Conservation (phyloP, 371 early-diverging fungal species). For the Mortierella sp. region DNA sequence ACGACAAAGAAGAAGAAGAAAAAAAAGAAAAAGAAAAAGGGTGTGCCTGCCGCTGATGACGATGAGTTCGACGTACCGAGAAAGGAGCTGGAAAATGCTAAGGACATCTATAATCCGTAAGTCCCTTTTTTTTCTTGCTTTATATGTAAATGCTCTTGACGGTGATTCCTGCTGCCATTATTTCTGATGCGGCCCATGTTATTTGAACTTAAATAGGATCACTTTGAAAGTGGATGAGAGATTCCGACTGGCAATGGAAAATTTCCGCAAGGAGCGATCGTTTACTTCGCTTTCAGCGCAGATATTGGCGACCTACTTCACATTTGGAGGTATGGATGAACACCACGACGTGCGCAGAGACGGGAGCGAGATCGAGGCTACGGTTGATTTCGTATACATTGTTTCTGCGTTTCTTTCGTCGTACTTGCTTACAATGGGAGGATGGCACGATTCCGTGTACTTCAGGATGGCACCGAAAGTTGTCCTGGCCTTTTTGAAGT, state of each 20-base stretch:
- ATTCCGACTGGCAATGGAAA: conserved; percentile 41
- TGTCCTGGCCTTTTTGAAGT: conserved; percentile 24
- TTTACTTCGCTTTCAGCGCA: conserved; percentile 17
- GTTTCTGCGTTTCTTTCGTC: conserved; percentile 36
- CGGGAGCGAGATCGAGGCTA: conserved; percentile 2
- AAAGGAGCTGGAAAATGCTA: neutral
- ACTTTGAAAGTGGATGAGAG: conserved; percentile 17
- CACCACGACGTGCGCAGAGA: conserved; percentile 3
- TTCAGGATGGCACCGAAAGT: conserved; percentile 35
- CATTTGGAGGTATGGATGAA: conserved; percentile 33
- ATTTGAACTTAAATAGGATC: too few relatives aligned
- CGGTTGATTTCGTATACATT: conserved; percentile 33
- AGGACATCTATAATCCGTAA: neutral
- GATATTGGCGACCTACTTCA: conserved; percentile 36
- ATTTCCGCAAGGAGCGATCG: conserved; percentile 30
- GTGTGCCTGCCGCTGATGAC: neutral
- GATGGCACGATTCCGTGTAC: conserved; percentile 29
- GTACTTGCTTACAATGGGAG: conserved; percentile 6
- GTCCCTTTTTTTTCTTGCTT: neutral
- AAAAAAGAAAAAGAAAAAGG: conserved; percentile 3
- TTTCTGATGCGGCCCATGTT: too few relatives aligned
- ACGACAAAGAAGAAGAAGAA: neutral
- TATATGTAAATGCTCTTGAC: too few relatives aligned
- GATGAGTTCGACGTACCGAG: neutral
- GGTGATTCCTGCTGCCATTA: too few relatives aligned